Conservation (phyloP, 768 basidiomycete genomes). For the Auricularia auricula-judae region DNA sequence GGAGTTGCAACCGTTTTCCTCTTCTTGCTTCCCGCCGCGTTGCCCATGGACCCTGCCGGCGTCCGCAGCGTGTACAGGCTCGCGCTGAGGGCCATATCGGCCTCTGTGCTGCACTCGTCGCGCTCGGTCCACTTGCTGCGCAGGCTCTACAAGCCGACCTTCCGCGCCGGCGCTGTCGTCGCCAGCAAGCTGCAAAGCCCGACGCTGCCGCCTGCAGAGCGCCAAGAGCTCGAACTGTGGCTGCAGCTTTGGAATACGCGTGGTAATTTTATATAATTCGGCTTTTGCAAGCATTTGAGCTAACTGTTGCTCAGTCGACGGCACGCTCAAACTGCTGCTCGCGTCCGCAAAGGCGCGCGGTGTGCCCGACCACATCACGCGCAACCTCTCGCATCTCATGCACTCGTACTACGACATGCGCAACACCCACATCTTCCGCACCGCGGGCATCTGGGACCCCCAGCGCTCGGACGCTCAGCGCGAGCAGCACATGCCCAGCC, state of each 20-base stretch:
- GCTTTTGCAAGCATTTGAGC: neutral
- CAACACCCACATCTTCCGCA: neutral
- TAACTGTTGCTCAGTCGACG: neutral
- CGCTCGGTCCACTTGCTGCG: neutral
- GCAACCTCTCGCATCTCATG: neutral
- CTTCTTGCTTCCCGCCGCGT: neutral
- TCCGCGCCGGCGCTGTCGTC: neutral
- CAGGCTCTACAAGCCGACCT: neutral
- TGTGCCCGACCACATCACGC: neutral
- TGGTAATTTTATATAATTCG: neutral
- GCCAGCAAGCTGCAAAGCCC: neutral
- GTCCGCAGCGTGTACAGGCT: neutral
- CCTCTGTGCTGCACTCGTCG: neutral
- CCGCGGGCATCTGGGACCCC: neutral
- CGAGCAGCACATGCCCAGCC: neutral
- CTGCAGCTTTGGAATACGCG: neutral
- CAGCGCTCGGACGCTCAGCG: neutral
- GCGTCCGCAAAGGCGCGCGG: neutral
- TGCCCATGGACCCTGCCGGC: neutral
- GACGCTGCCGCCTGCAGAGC: neutral
- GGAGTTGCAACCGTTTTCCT: neutral
- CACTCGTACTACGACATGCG: neutral
- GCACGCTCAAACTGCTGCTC: neutral
- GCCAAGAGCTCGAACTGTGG: neutral
- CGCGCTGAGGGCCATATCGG: neutral